Base-by-base conservation (phyloP, 768 basidiomycete genomes). In the Naganishia vishniacii region DNA sequence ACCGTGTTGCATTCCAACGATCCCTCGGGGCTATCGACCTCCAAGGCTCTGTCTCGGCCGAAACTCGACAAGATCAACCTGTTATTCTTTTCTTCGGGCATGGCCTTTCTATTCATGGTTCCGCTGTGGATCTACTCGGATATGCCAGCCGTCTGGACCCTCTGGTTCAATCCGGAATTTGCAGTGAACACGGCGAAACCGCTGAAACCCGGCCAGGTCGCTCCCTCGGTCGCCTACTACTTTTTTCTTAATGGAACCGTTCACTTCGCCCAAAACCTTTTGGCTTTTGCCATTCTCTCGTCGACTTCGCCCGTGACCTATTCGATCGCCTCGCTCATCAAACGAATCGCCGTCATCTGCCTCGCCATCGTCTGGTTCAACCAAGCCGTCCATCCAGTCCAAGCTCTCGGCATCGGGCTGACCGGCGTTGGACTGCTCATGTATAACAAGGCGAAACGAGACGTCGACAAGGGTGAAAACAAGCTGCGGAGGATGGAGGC, bases 231-330 rank as follows among this genome's bases (percentile, higher is more conserved):
- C 48, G 65, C 81, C 5, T 87, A 87, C 77, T 88, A 93, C 79
- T 87, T 95, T 73, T 83, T 91, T 78, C 82, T 91, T 79, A 99
- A 99, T 77, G 94, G 93, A 47, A 87, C 89, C 1, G 92, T 91
- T 13, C 92, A 99, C 79, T 99, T 95, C 72, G 86, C 86, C 0
- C 95, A 99, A 78, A 98, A 92, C 81, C 87, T 98, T 73, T 89
- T 98, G 71, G 95, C 95, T 31, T 99, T 99, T 80, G 83, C 93
- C 75, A 90, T 99, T 72, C 85, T 99, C 49, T 86, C 94, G 1
- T 90, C 89, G 29, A 94, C 91, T 2, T 97, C 94, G 12, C 94
- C 95, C 20, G 95, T 99, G 69, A 98, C 95, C 0, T 99, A 99
- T 79, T 94, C 91, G 59, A 98, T 99, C 76, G 95, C 95, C 2